These are phyloP conservation scores for Chaetoscypha palmicola DNA, from an alignment of 2,329 filamentous ascomycete genomes.

Conservation along the genomic window DNA sequence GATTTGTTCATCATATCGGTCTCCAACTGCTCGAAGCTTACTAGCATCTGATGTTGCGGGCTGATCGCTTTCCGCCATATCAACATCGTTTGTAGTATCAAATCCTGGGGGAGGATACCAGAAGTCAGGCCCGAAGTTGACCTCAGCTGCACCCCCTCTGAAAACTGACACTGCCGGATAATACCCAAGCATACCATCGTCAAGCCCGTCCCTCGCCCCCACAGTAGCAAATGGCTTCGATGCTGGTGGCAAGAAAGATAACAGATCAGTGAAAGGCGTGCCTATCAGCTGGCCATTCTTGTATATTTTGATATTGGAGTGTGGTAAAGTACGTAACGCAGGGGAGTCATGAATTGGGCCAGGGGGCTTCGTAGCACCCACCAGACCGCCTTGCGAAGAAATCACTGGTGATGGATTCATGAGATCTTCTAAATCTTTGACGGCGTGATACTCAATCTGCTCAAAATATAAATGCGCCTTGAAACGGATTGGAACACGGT, in stretches of 20 bases:
- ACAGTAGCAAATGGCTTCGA: slow-evolving; percentile 65
- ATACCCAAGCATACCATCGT: slow-evolving; percentile 93
- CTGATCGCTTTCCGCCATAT: slow-evolving; percentile 39
- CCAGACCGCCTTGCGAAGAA: slow-evolving; percentile 32
- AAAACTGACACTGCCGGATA: slow-evolving; percentile 92
- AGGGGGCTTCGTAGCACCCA: slow-evolving; percentile 44
- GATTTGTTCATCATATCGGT: slow-evolving; percentile 87
- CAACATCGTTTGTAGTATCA: slow-evolving; percentile 39
- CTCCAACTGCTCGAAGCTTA: slow-evolving; percentile 54
- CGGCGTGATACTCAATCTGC: slow-evolving; percentile 79
- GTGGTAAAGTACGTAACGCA: slow-evolving; percentile 77
- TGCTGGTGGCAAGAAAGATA: slow-evolving; percentile 86
- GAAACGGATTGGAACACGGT: slow-evolving; percentile 90
- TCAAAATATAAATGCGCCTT: slow-evolving; percentile 94
- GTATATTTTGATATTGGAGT: slow-evolving; percentile 81
- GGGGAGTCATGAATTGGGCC: slow-evolving; percentile 66
- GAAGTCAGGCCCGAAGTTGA: slow-evolving; percentile 91
- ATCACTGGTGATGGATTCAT: slow-evolving; percentile 59
- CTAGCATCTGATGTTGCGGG: slow-evolving; percentile 23
- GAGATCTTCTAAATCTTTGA: slow-evolving; percentile 80
- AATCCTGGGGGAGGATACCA: slow-evolving; percentile 72
- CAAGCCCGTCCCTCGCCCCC: slow-evolving; percentile 76
- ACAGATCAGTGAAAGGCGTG: slow-evolving; percentile 77
- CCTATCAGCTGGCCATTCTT: slow-evolving; percentile 87
- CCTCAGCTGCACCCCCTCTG: slow-evolving; percentile 80